Evolutionary conservation across 2,329 filamentous ascomycete species (phyloP), one percentile per base, ranked within the genome.

Genomic region (Clathrospora elynae): DNA sequence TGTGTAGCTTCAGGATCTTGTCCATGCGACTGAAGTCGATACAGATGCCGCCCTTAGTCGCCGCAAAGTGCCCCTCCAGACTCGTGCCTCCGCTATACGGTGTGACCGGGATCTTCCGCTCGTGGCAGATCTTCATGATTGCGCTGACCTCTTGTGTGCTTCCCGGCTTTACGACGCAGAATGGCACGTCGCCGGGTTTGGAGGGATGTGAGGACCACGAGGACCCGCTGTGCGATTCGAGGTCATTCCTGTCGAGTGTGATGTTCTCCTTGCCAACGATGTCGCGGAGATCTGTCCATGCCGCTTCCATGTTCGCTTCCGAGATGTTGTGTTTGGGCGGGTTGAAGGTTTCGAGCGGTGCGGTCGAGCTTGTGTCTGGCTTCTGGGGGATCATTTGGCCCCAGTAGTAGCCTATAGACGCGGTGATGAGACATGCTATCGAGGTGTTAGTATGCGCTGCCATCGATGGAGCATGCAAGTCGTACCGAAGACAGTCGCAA

Each of bases 11-110:
- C 22, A 96, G 51, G 37, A 96, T 84, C 65, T 86, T 82, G 72
- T 92, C 82, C 91, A 96, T 96, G 48, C 85, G 81, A 35, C 80
- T 79, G 68, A 96, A 95, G 70, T 96, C 89, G 59, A 96, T 80
- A 58, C 88, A 92, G 20, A 96, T 83, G 13, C 91, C 91, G 43
- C 88, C 87, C 54, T 84, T 77, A 11, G 90, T 96, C 2, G 90
- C 83, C 1, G 89, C 84, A 70, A 88, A 95, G 70, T 96, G 89
- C 1, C 91, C 91, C 71, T 96, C 91, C 20, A 96, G 75, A 61
- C 87, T 91, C 6, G 91, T 96, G 22, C 91, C 91, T 29, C 91
- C 91, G 43, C 86, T 90, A 73, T 90, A 95, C 2, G 85, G 86
- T 3, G 88, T 91, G 16, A 96, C 89, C 4, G 91, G 91, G 51